Percentiles rank a stretch among this genome's conserved stretches.
Evolutionary conservation across 2,329 filamentous ascomycete genomes (phyloP).

Genomic region (Pseudovirgaria hyperparasitica): DNA sequence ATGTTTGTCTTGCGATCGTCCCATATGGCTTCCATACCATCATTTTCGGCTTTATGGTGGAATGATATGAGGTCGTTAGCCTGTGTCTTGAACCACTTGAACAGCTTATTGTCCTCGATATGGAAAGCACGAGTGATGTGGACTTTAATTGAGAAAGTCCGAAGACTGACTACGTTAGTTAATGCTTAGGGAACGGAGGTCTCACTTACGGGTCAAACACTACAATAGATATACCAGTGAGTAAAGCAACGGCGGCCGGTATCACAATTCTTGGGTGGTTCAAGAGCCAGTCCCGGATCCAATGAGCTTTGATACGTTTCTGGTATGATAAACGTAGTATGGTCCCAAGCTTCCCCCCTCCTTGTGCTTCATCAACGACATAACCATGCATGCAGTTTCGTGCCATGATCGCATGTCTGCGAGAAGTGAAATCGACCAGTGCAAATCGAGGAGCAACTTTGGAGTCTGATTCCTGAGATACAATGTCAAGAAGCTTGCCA

Average conservation of each 20-base stretch:
- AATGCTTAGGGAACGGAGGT: background rate
- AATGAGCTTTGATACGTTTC: constrained; percentile 60
- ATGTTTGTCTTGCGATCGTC: constrained; percentile 75
- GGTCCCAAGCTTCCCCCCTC: constrained; percentile 65
- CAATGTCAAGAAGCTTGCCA: constrained; percentile 80
- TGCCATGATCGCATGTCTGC: constrained; percentile 72
- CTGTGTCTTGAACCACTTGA: constrained; percentile 70
- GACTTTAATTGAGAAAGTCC: constrained; percentile 81
- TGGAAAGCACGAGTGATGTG: constrained; percentile 71
- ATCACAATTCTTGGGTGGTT: constrained; percentile 82
- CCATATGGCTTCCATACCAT: constrained; percentile 71
- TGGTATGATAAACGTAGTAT: constrained; percentile 75
- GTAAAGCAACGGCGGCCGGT: constrained; percentile 64
- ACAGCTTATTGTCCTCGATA: constrained; percentile 58
- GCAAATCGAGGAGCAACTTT: constrained; percentile 75
- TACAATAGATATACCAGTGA: constrained; percentile 72
- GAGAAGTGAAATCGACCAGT: constrained; percentile 59
- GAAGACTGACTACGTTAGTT: constrained; percentile 37
- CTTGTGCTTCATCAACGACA: constrained; percentile 50
- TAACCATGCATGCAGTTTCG: constrained; percentile 88
- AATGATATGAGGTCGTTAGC: constrained; percentile 54
- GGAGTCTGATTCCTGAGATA: constrained; percentile 69
- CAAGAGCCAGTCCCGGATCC: constrained; percentile 77
- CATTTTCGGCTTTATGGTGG: constrained; percentile 43
- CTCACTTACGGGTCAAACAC: constrained; percentile 64